Evolutionary conservation across 1,139 yeast genomes (phyloP), one percentile per base, ranked within the genome.

Genomic region (Protomyces arabidopsidicola): DNA sequence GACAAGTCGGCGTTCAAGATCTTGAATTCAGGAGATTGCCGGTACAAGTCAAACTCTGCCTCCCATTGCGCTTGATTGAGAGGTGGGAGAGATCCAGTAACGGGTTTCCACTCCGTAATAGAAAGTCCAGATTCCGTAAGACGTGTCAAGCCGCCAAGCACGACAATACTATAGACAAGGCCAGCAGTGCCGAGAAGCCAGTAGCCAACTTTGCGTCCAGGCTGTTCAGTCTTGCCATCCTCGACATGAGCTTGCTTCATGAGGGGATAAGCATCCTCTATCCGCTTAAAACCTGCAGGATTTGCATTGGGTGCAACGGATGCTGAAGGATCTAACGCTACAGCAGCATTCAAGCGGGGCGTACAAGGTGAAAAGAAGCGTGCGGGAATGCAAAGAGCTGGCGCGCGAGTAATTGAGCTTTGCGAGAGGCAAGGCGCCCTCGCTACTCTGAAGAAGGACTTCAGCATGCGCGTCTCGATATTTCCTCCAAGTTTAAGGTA

Each of bases 81-180:
- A 0, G 98, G 98, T 4, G 98, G 98, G 20, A 95, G 75, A 2
- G 95, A 78, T 51, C 99, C 99, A 0, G 98, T 90, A 38, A 95
- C 91, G 0, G 99, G 99, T 74, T 86, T 89, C 99, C 99, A 95
- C 75, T 95, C 98, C 0, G 98, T 93, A 73, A 95, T 95, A 56
- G 96, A 88, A 58, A 95, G 79, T 0, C 98, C 99, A 1, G 96
- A 88, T 73, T 95, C 98, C 0, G 98, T 95, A 57, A 95, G 79
- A 71, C 99, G 82, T 0, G 98, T 95, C 60, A 95, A 80, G 0
- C 99, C 99, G 59, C 98, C 99, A 4, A 95, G 79, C n/a, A 95
- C 87, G 16, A 93, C 98, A 67, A 95, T 95, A 53, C 96, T 97
- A 75, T 93, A 93, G 1, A 95, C 97, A 35, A 93, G 78, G 0